Percentiles rank a stretch among this genome's conserved stretches.
Conservation (phyloP, 768 basidiomycete species). For the Lentinus brumalis region DNA sequence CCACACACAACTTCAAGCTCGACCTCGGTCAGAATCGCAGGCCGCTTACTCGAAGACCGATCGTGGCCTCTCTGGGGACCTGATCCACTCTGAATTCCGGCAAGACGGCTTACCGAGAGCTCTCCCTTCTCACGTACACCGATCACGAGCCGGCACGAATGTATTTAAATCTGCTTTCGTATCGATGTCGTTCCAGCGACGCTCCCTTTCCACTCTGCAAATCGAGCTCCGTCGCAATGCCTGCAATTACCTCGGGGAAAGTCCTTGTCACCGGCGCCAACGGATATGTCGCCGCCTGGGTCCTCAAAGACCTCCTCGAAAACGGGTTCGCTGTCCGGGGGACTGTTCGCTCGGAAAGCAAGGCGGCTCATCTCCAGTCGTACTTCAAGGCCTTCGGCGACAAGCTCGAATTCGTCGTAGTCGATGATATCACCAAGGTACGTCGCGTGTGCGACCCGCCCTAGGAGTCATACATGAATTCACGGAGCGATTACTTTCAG, state of each 20-base stretch:
- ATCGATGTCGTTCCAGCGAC: too few species aligned
- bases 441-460: not conserved
- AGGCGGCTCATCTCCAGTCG: constrained; percentile 44
- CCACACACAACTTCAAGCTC: too few species aligned
- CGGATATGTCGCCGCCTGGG: constrained; percentile 32
- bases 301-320: constrained; percentile 36
- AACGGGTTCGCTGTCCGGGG: constrained; percentile 42
- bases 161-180: too few species aligned
- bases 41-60: too few species aligned
- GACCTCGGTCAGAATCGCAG: too few species aligned
- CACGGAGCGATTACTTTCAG: not conserved
- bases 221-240: constrained; percentile 9
- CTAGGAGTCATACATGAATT: not conserved
- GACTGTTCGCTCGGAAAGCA: constrained; percentile 43
- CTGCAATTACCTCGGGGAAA: constrained; percentile 24
- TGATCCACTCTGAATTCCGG: too few species aligned
- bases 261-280: constrained; percentile 31
- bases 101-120: too few species aligned
- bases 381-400: constrained; percentile 38
- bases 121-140: too few species aligned
- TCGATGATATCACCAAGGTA: constrained; percentile 49
- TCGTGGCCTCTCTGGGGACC: too few species aligned
- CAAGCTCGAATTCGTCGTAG: constrained; percentile 44
- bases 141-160: too few species aligned
- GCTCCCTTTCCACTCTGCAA: too few species aligned